Base-by-base conservation (phyloP, 2,329 filamentous ascomycete species). In the Fusarium continuum region DNA sequence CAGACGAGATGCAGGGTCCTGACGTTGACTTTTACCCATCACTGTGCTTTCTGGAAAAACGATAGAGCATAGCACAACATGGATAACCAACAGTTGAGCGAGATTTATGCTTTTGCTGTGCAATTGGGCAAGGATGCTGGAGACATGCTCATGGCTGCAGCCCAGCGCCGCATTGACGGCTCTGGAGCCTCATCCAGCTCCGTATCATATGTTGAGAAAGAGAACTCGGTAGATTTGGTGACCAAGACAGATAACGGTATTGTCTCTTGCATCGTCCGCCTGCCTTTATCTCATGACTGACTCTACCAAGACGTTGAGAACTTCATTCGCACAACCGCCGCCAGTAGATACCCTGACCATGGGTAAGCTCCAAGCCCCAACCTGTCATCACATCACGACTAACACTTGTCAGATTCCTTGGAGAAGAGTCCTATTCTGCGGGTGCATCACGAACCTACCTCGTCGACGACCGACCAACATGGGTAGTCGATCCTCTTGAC, bases 401-500 rank as follows among this genome's bases (percentile, higher is more conserved):
- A 41, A 44, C 60, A 8, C 10, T 23, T 17, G 3, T 36, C 39
- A 90, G 88, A 41, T 93, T 93, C 74, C 82, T 93, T 31, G 90
- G 91, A 60, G 91, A 93, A 76, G 91, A 93, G 74, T 86, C 85
- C 0, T 93, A 93, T 73, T 89, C 88, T 36, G 86, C 88, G 69
- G 87, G 88, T 31, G 73, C 84, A 22, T 88, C 88, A 0, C 85
- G 88, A 68, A 80, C 87, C 39, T 93, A 92, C 70, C 82, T 92
- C 6, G 87, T 93, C 59, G 79, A 77, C 39, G 73, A 83, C 32
- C 68, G 77, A 1, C 90, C 90, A 36, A 92, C 90, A 26, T 93
- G 90, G 91, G 86, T 88, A 69, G 83, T 93, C 34, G 91, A 93
- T 74, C 90, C 91, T 9, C 82, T 93, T 23, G 90, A 93, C 70